phyloP scores from a whole-genome alignment of 495 filamentous ascomycete genomes.

The Penicillium manginii region DNA sequence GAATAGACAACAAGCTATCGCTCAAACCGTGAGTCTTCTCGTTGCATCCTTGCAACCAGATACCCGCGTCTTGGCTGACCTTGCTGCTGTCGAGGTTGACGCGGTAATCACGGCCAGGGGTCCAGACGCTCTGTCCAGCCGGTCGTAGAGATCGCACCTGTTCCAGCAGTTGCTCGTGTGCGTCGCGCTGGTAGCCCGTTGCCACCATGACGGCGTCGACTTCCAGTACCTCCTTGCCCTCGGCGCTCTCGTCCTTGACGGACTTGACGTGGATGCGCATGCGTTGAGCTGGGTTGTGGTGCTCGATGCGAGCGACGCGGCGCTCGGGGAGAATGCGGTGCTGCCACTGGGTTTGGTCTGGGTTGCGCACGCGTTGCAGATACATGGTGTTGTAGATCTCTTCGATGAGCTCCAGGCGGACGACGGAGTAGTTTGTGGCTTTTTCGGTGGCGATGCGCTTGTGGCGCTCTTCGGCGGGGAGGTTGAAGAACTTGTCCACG shows the following conservation, averaged over 20 bases:
- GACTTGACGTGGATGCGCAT: slow-evolving; percentile 43
- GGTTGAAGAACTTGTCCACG: slow-evolving; percentile 72
- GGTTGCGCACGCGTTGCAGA: slow-evolving; percentile 72
- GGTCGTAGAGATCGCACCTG: slow-evolving; percentile 66
- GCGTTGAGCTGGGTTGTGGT: slow-evolving; percentile 47
- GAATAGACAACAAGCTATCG: slow-evolving; percentile 77
- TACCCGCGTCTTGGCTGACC: slow-evolving; percentile 65
- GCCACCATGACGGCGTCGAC: slow-evolving; percentile 83
- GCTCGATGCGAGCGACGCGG: slow-evolving; percentile 61
- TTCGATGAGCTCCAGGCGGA: slow-evolving; percentile 85
- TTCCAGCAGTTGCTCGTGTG: slow-evolving; percentile 77
- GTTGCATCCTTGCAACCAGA: slow-evolving; percentile 96
- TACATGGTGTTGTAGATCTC: slow-evolving; percentile 84
- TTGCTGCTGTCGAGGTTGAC: slow-evolving; percentile 67
- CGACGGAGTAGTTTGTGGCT: slow-evolving; percentile 92
- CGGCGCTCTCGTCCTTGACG: slow-evolving; percentile 29
- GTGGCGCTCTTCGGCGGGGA: slow-evolving; percentile 61
- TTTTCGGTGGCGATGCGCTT: slow-evolving; percentile 66
- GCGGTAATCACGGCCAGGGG: slow-evolving; percentile 67
- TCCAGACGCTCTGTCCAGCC: slow-evolving; percentile 43
- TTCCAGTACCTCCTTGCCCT: slow-evolving; percentile 62
- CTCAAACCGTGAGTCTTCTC: slow-evolving; percentile 89
- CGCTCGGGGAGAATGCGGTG: slow-evolving; percentile 75
- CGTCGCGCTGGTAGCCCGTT: slow-evolving; percentile 81
- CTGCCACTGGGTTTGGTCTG: slow-evolving; percentile 74